Percentiles rank a stretch among this genome's conserved stretches.
Evolutionary conservation across 1,139 yeast genomes (phyloP).

Genomic region (Yamadazyma aaseri): DNA sequence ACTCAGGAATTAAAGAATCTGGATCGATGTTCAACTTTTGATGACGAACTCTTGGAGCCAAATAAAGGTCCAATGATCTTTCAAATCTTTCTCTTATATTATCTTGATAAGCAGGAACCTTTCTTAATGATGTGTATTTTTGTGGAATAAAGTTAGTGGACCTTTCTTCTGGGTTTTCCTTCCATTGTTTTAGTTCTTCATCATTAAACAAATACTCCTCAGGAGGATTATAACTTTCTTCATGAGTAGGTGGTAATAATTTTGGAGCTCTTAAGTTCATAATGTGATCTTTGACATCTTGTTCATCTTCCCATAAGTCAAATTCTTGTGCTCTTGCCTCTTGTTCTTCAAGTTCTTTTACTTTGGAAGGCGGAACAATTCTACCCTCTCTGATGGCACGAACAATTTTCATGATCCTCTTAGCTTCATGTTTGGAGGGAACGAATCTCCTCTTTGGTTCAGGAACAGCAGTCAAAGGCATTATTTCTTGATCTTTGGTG

Average conservation of each 20-base stretch:
- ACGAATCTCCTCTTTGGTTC: conserved; percentile 97
- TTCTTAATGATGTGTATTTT: conserved; percentile 77
- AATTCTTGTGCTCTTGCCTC: conserved; percentile 52
- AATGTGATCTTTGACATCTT: conserved; percentile 61
- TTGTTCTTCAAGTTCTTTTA: conserved; percentile 50
- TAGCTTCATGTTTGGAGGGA: conserved; percentile 96
- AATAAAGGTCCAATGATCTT: conserved; percentile 86
- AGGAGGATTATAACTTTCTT: conserved; percentile 96
- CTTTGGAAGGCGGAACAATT: conserved; percentile 71
- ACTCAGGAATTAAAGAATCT: conserved; percentile 90
- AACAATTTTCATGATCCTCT: conserved; percentile 93
- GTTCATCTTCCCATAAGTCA: conserved; percentile 81
- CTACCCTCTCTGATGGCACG: conserved; percentile 95
- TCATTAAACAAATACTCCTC: conserved; percentile 83
- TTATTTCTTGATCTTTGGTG: conserved; percentile 77
- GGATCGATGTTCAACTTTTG: conserved; percentile 93
- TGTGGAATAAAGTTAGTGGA: conserved; percentile 79
- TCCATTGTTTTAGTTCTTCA: conserved; percentile 77
- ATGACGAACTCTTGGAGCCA: conserved; percentile 95
- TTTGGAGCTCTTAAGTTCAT: conserved; percentile 96
- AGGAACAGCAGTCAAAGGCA: conserved; percentile 91
- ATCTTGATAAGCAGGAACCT: conserved; percentile 91
- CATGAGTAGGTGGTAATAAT: conserved; percentile 92
- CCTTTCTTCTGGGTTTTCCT: conserved; percentile 75
- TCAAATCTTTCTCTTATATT: conserved; percentile 88